phyloP scores from a whole-genome alignment of 2,329 filamentous ascomycete species.

The Diaporthe longicolla region DNA sequence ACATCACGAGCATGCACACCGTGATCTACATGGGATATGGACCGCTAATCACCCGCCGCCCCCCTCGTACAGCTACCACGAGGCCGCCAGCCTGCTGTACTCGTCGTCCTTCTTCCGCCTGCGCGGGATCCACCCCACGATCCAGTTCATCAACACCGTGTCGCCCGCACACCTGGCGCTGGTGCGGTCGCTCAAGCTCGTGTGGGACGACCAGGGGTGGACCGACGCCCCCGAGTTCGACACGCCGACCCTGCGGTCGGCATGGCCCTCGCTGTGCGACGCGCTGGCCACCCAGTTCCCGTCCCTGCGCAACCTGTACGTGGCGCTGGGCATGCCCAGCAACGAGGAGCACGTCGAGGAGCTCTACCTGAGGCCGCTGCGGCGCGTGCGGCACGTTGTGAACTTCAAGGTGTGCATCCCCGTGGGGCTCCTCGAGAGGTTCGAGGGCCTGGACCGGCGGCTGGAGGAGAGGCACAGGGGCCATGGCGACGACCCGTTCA shows the following conservation, averaged over 20 bases:
- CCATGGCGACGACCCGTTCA: slow-evolving; percentile 1
- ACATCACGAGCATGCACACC: not conserved
- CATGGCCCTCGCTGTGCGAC: slow-evolving; percentile 41
- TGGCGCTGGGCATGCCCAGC: slow-evolving; percentile 38
- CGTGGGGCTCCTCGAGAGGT: slow-evolving; percentile 38
- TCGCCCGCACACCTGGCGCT: slow-evolving; percentile 37
- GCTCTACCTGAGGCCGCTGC: slow-evolving; percentile 36
- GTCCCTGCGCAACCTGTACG: slow-evolving; percentile 40
- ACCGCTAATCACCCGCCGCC: slow-evolving; percentile 15
- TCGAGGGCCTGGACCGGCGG: slow-evolving; percentile 29
- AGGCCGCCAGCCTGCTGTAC: slow-evolving; percentile 40
- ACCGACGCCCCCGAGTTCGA: slow-evolving; percentile 35
- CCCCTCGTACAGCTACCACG: slow-evolving; percentile 32
- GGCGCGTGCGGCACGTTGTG: slow-evolving; percentile 25
- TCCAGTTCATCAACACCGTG: slow-evolving; percentile 41
- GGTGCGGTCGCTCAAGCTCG: slow-evolving; percentile 42
- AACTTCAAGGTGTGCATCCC: slow-evolving; percentile 43
- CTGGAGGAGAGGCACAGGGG: slow-evolving; percentile 12
- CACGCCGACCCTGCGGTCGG: slow-evolving; percentile 38
- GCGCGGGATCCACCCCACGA: slow-evolving; percentile 41
- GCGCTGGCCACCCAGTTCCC: slow-evolving; percentile 37
- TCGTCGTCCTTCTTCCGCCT: slow-evolving; percentile 42
- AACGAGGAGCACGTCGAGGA: slow-evolving; percentile 37
- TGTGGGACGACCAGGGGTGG: slow-evolving; percentile 43
- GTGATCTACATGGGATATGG: not conserved